Conservation (phyloP, 768 basidiomycete species). For the Amanita subjunquillea region DNA sequence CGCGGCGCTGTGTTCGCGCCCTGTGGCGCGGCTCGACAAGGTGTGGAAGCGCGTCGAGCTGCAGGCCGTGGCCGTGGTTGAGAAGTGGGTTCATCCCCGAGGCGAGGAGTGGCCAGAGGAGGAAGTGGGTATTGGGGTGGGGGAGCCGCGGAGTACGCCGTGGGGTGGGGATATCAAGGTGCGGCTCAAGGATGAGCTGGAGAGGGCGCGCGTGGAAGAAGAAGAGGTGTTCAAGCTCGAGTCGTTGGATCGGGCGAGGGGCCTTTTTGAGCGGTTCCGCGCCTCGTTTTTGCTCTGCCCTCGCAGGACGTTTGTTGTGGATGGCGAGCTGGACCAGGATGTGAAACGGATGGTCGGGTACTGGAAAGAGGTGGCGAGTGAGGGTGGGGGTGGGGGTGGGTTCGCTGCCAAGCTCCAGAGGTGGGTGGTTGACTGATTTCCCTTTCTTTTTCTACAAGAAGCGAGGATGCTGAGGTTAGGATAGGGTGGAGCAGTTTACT, state of each 20-base stretch:
- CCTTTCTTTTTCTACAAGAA: no score
- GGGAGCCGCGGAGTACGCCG: conserved; percentile 42
- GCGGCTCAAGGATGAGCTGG: conserved; percentile 35
- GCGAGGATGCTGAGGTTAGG: background rate
- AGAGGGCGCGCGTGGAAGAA: conserved; percentile 29
- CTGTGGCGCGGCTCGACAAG: conserved; percentile 69
- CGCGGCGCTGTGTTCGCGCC: conserved; percentile 61
- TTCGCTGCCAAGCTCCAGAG: conserved; percentile 50
- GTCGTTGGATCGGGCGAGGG: conserved; percentile 28
- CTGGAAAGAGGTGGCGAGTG: conserved; percentile 43
- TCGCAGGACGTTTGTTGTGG: conserved; percentile 23
- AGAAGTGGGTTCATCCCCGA: conserved; percentile 51
- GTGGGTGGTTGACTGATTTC: conserved; percentile 24
- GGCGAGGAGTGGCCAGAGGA: conserved; percentile 15
- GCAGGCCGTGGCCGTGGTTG: conserved; percentile 43
- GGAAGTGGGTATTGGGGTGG: conserved; percentile 13
- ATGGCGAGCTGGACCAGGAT: conserved; percentile 33
- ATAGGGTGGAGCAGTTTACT: conserved; percentile 72
- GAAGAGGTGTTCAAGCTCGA: conserved; percentile 35
- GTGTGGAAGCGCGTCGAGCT: conserved; percentile 71
- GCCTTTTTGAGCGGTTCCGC: conserved; percentile 42
- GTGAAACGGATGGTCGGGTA: conserved; percentile 38
- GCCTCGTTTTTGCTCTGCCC: conserved; percentile 43
- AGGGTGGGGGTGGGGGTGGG: conserved; percentile 27
- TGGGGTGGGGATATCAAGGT: conserved; percentile 59